A percentile compares a stretch with the other conserved stretches of the same genome.
These are phyloP conservation scores for Paracoccidioides lutzii DNA, from an alignment of 2,329 filamentous ascomycete genomes.

Conservation along the genomic window DNA sequence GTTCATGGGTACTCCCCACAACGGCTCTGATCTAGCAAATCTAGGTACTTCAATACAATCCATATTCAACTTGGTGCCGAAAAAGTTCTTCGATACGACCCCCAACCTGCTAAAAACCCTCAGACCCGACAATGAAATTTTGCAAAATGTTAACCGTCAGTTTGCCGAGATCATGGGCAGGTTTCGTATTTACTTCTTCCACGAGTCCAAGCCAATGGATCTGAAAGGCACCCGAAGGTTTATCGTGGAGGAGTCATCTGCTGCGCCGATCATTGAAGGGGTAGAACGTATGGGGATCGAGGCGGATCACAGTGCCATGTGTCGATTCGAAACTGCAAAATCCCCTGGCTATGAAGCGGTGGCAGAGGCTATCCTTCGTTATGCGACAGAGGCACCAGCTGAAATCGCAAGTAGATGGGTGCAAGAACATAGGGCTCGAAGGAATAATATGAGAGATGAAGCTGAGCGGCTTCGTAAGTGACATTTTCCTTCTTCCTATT, in stretches of 20 bases:
- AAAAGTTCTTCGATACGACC: slow-evolving; percentile 54
- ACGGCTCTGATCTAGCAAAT: slow-evolving; percentile 53
- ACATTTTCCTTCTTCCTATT: neutral
- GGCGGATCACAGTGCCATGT: slow-evolving; percentile 58
- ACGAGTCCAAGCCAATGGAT: slow-evolving; percentile 61
- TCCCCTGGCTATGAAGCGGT: slow-evolving; percentile 52
- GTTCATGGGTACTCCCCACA: slow-evolving; percentile 66
- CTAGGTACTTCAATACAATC: slow-evolving; percentile 57
- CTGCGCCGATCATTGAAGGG: slow-evolving; percentile 54
- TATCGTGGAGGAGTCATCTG: slow-evolving; percentile 58
- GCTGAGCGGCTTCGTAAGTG: slow-evolving; percentile 1
- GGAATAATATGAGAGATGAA: slow-evolving; percentile 15
- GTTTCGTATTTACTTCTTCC: slow-evolving; percentile 63
- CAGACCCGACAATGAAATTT: slow-evolving; percentile 59
- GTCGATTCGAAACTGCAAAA: slow-evolving; percentile 53
- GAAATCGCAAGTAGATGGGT: slow-evolving; percentile 47
- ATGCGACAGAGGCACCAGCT: slow-evolving; percentile 40
- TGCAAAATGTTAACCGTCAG: slow-evolving; percentile 60
- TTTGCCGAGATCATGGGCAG: slow-evolving; percentile 59
- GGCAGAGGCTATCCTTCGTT: slow-evolving; percentile 35
- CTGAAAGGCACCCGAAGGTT: slow-evolving; percentile 49
- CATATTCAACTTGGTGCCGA: slow-evolving; percentile 54
- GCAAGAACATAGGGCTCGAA: slow-evolving; percentile 38
- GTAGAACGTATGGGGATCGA: slow-evolving; percentile 65
- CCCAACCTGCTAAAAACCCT: slow-evolving; percentile 55